Base-by-base conservation (phyloP, 371 early-diverging fungal species). In the Mortierella sp. region DNA sequence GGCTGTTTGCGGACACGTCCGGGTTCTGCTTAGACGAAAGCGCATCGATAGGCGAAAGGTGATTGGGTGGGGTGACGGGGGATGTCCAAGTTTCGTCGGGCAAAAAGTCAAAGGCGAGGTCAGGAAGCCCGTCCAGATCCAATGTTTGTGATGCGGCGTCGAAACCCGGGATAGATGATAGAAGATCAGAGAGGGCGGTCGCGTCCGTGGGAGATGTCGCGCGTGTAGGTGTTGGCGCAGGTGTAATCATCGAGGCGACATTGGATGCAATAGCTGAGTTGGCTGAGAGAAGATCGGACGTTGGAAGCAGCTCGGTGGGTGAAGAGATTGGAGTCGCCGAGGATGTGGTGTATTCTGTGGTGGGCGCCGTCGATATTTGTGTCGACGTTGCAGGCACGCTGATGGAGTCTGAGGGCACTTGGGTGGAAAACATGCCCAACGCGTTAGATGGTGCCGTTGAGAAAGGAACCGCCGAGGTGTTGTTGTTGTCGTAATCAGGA, bases 1-100 rank as follows among this genome's bases (percentile, higher is more conserved):
- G 64, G 6, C 58, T 53, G 63, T 53, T 40, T 2, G 64, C 22
- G 14, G 67, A 39, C 11, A 69, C n/a, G 50, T 61, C 26, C 3
- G 55, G n/a, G n/a, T 16, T 26, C 26, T 19, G 61, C 41, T 43
- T 64, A 24, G 47, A 41, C 9, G 44, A 14, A 9, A 45, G 41
- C n/a, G 48, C n/a, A n/a, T 61, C 26, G 63, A 48, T 37, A 24
- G 65, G 8, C 13, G n/a, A 43, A n/a, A 44, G 53, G 6, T 44
- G 50, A 7, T 48, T 73, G 40, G 80, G 80, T n/a, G 80, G 80
- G 0, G 80, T 80, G 10, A 75, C 76, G 6, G 80, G 80, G 10
- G 76, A 73, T 34, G 43, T 72, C 80, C 80, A 80, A 8, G 76
- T 45, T 16, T 47, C 76, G 3, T 47, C 8, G 7, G 71, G 66